phyloP scores from a whole-genome alignment of 1,139 yeast species.

The Candida tropicalis region DNA sequence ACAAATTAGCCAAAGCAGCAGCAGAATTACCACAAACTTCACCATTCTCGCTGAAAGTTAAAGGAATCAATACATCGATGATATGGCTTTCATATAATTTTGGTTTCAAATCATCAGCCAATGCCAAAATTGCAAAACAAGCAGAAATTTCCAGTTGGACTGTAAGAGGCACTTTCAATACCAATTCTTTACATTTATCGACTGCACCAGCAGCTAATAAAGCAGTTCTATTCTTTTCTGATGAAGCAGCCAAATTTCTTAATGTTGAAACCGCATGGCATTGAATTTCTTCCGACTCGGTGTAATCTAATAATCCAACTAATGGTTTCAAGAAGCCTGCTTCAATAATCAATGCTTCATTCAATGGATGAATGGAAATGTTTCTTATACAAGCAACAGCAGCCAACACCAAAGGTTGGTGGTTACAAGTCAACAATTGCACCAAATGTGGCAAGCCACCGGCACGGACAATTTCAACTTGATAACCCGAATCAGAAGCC shows the following conservation, averaged over 20 bases:
- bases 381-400: constrained; percentile 98
- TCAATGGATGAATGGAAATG: constrained; percentile 93
- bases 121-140: constrained; percentile 92
- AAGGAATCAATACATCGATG: constrained; percentile 85
- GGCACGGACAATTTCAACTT: constrained; percentile 91
- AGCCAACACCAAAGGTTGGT: constrained; percentile 90
- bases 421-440: constrained; percentile 82
- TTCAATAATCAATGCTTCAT: constrained; percentile 92
- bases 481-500: constrained; percentile 93
- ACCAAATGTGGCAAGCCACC: constrained; percentile 95
- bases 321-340: constrained; percentile 94
- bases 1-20: constrained; percentile 94
- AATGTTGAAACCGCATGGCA: constrained; percentile 97
- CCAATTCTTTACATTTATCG: constrained; percentile 87
- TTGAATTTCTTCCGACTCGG: constrained; percentile 92
- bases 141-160: constrained; percentile 97
- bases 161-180: constrained; percentile 78
- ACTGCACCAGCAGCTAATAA: constrained; percentile 96
- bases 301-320: constrained; percentile 79
- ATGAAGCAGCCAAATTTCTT: constrained; percentile 93
- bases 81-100: constrained; percentile 83
- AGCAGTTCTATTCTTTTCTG: constrained; percentile 90
- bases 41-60: constrained; percentile 84
- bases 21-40: constrained; percentile 99
- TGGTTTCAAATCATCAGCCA: constrained; percentile 92